A percentile compares a stretch with the other conserved stretches of the same genome.
Conservation (phyloP, 495 filamentous ascomycete species). For the Talaromyces stipitatus region DNA sequence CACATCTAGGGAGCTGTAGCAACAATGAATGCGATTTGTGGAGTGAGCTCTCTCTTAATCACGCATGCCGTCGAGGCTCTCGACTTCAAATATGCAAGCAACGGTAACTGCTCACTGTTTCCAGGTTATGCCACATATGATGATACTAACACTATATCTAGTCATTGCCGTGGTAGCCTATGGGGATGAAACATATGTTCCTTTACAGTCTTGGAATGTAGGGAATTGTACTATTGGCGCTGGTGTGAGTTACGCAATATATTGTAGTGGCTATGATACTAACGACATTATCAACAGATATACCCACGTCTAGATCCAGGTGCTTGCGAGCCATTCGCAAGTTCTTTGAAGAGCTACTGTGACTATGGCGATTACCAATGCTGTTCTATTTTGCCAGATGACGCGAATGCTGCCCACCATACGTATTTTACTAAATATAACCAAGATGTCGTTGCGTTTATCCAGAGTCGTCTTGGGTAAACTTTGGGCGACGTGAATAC, state of each 20-base stretch:
- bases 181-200: slow-evolving; percentile 20
- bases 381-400: slow-evolving; percentile 10
- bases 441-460: slow-evolving; percentile 17
- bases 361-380: slow-evolving; percentile 17
- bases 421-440: slow-evolving; percentile 13
- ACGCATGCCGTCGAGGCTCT: slow-evolving; percentile 9
- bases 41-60: slow-evolving; percentile 18
- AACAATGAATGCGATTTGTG: slow-evolving; percentile 23
- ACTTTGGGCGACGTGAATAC: too few species aligned
- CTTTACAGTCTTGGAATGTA: slow-evolving; percentile 14
- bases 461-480: slow-evolving; percentile 9
- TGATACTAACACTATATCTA: neutral
- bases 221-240: slow-evolving; percentile 18
- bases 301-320: slow-evolving; percentile 19
- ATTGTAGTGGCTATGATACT: neutral
- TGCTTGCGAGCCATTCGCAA: slow-evolving; percentile 12
- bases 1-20: slow-evolving; percentile 10
- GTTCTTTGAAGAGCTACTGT: slow-evolving; percentile 17
- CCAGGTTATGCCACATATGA: too few species aligned
- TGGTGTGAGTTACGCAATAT: slow-evolving; percentile 12
- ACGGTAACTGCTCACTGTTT: too few species aligned
- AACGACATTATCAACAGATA: slow-evolving; percentile 6
- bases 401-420: slow-evolving; percentile 15
- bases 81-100: slow-evolving; percentile 12
- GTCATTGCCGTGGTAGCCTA: slow-evolving; percentile 18